Evolutionary conservation across 441 rosid species (phyloP).

Genomic region (Erysimum cheiri): DNA sequence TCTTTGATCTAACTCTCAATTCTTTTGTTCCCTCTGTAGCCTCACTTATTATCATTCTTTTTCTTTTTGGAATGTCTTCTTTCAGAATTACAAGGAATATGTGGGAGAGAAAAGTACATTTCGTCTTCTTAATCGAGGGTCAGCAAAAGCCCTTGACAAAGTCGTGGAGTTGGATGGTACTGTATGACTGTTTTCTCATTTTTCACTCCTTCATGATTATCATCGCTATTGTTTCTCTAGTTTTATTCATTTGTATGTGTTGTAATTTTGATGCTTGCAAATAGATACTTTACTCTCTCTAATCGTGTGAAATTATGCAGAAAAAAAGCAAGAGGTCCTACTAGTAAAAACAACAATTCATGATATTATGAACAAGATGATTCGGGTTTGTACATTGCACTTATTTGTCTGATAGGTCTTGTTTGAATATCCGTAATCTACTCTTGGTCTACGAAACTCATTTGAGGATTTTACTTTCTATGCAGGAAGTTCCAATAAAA

Average conservation of each 20-base stretch:
- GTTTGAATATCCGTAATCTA: slow-evolving; percentile 11
- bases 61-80: slow-evolving; percentile 11
- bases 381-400: slow-evolving; percentile 60
- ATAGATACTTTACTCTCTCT: slow-evolving; percentile 29
- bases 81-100: slow-evolving; percentile 57
- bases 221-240: slow-evolving; percentile 13
- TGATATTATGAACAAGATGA: slow-evolving; percentile 96
- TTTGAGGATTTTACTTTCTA: slow-evolving; percentile 18
- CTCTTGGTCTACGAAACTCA: not conserved
- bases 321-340: slow-evolving; percentile 74
- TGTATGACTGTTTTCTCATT: slow-evolving; percentile 15
- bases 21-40: slow-evolving; percentile 17
- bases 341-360: slow-evolving; percentile 93
- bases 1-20: slow-evolving; percentile 13
- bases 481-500: slow-evolving; percentile 92
- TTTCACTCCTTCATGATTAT: slow-evolving; percentile 30
- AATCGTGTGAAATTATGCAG: slow-evolving; percentile 53
- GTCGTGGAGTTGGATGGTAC: slow-evolving; percentile 97
- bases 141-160: slow-evolving; percentile 99
- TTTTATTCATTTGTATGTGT: not conserved
- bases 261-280: not conserved
- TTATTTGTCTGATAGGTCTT: slow-evolving; percentile 25
- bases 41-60: not conserved
- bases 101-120: slow-evolving; percentile 82
- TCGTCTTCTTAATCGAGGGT: slow-evolving; percentile 94